These are phyloP conservation scores for Fusarium proliferatum DNA, from an alignment of 2,329 filamentous ascomycete genomes.

Conservation along the genomic window DNA sequence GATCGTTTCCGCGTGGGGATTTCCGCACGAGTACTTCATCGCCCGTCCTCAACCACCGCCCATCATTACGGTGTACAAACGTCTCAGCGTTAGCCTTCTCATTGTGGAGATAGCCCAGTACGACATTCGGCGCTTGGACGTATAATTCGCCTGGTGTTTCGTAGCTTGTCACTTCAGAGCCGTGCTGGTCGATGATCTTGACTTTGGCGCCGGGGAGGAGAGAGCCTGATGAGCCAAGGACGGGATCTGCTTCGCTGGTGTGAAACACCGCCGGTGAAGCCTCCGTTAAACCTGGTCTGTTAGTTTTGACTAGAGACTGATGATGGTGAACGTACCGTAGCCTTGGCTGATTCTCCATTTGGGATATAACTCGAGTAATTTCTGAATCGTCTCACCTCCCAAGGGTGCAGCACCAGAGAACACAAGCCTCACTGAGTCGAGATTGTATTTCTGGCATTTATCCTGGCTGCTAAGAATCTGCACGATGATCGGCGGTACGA, in stretches of 20 bases:
- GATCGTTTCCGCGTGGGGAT: constrained; percentile 75
- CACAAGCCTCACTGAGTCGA: constrained; percentile 20
- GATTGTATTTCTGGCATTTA: constrained; percentile 28
- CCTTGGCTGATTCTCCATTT: constrained; percentile 75
- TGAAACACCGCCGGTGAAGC: constrained; percentile 73
- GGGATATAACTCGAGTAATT: constrained; percentile 71
- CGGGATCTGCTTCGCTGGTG: constrained; percentile 68
- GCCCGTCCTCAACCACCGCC: constrained; percentile 83
- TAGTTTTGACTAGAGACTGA: neutral
- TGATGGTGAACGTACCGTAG: constrained; percentile 65
- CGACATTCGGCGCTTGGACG: constrained; percentile 80
- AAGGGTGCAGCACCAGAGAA: constrained; percentile 71
- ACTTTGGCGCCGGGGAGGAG: constrained; percentile 71
- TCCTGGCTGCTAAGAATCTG: constrained; percentile 14
- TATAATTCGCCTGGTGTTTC: constrained; percentile 83
- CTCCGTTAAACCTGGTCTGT: constrained; percentile 72
- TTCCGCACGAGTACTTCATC: constrained; percentile 81
- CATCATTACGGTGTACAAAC: constrained; percentile 68
- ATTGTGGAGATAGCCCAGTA: constrained; percentile 88
- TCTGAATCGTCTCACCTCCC: constrained; percentile 73
- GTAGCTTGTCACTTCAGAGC: constrained; percentile 73
- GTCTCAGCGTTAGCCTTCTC: constrained; percentile 84
- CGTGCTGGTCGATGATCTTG: constrained; percentile 73
- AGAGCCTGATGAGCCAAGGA: constrained; percentile 76
- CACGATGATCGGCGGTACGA: constrained; percentile 34